Conservation (phyloP, 1,284 basidiomycete genomes). For the Vanrija sp. region DNA sequence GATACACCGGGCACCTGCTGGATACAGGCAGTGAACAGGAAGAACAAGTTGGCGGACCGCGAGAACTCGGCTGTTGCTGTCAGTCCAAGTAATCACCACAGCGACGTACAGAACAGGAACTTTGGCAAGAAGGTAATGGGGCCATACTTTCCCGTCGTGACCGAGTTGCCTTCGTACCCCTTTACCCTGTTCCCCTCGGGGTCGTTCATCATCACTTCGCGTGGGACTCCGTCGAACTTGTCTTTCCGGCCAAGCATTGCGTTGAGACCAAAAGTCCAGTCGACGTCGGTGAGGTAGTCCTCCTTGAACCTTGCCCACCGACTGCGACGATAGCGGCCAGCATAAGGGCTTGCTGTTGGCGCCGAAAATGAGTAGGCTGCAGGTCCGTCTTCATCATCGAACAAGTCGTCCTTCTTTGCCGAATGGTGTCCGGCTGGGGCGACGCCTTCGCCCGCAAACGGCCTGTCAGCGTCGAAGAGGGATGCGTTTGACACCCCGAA, state of each 20-base stretch:
- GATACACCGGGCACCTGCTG: conserved; percentile 98
- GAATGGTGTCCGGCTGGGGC: conserved; percentile 6
- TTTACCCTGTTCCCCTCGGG: conserved; percentile 52
- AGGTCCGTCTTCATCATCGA: conserved; percentile 42
- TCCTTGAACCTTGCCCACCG: conserved; percentile 38
- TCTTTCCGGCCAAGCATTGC: conserved; percentile 35
- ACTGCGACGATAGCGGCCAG: conserved; percentile 19
- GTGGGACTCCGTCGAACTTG: conserved; percentile 45
- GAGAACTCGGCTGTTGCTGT: conserved; percentile 36
- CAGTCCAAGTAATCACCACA: not conserved
- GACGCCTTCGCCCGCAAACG: conserved; percentile 28
- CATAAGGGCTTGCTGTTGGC: conserved; percentile 28
- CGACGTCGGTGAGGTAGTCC: conserved; percentile 41
- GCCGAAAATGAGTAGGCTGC: conserved; percentile 41
- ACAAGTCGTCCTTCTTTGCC: conserved; percentile 22
- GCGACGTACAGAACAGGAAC: conserved; percentile 74
- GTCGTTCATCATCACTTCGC: conserved; percentile 65
- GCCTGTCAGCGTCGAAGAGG: conserved; percentile 26
- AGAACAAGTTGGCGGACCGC: conserved; percentile 99
- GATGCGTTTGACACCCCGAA: conserved; percentile 30
- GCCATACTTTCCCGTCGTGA: conserved; percentile 96
- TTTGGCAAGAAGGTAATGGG: conserved; percentile 83
- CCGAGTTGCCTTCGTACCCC: conserved; percentile 75
- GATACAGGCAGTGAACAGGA: conserved; percentile 96
- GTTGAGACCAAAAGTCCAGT: conserved; percentile 46